These are phyloP conservation scores for Mycosphaerella sp. DNA, from an alignment of 2,329 filamentous ascomycete species.

Conservation along the genomic window DNA sequence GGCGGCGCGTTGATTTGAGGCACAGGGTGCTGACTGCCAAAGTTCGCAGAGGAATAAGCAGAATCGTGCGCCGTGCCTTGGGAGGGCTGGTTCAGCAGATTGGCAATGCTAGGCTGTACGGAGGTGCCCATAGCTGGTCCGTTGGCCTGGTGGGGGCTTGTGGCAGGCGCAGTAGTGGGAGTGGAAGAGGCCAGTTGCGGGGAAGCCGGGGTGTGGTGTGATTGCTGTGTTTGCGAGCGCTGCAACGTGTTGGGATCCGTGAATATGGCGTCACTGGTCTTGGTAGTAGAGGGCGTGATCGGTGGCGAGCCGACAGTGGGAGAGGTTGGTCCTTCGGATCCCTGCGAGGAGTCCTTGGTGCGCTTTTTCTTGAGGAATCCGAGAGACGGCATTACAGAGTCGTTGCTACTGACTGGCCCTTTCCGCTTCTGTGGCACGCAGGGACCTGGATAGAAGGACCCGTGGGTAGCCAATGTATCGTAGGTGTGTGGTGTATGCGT, in stretches of 20 bases:
- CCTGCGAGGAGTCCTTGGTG: conserved; percentile 72
- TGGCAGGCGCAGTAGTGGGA: conserved; percentile 12
- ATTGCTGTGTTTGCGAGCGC: conserved; percentile 21
- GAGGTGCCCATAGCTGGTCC: conserved; percentile 38
- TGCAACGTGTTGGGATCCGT: conserved; percentile 30
- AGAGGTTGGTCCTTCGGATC: conserved; percentile 55
- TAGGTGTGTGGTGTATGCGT: conserved; percentile 5
- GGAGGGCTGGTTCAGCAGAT: conserved; percentile 64
- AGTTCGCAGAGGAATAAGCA: conserved; percentile 28
- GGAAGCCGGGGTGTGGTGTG: conserved; percentile 19
- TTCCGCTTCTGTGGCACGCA: conserved; percentile 25
- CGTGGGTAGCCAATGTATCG: conserved; percentile 20
- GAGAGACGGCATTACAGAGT: conserved; percentile 73
- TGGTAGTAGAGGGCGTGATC: conserved; percentile 47
- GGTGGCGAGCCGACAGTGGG: conserved; percentile 41
- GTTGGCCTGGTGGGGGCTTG: conserved; percentile 9
- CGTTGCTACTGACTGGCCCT: conserved; percentile 11
- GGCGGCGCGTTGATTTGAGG: conserved; percentile 32
- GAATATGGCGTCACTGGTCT: conserved; percentile 24
- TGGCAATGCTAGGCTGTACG: conserved; percentile 74
- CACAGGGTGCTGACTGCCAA: conserved; percentile 37
- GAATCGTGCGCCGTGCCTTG: conserved; percentile 35
- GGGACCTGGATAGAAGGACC: conserved; percentile 14
- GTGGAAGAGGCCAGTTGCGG: conserved; percentile 35
- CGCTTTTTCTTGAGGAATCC: conserved; percentile 98